Percentiles rank a stretch among this genome's conserved stretches.
Evolutionary conservation across 192 early-diverging fungal species (phyloP).

Genomic region (Podila minutissima): DNA sequence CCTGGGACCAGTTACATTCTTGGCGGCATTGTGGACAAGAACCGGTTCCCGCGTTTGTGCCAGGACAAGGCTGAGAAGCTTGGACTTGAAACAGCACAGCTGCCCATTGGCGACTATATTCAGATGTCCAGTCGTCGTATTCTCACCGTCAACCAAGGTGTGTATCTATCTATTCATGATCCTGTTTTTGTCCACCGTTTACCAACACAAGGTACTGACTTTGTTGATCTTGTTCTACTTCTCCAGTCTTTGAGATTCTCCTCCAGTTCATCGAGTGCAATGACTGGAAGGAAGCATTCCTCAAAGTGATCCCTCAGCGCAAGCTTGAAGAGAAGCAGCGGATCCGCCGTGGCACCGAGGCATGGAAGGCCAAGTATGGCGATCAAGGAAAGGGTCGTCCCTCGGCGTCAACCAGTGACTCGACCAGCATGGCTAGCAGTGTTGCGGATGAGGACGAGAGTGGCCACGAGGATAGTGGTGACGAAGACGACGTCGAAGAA

Average conservation of each 20-base stretch:
- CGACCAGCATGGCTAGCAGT: slow-evolving; percentile 27
- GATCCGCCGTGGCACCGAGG: slow-evolving; percentile 26
- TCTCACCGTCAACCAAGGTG: slow-evolving; percentile 93
- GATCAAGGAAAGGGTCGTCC: background rate
- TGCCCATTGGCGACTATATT: slow-evolving; percentile 91
- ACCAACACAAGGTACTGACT: background rate
- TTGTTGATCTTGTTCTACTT: background rate
- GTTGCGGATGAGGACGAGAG: slow-evolving; percentile 14
- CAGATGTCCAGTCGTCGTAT: slow-evolving; percentile 84
- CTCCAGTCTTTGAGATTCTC: slow-evolving; percentile 89
- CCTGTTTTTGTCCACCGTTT: background rate
- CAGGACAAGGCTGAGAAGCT: slow-evolving; percentile 79
- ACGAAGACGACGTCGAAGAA: slow-evolving; percentile 2
- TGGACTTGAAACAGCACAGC: slow-evolving; percentile 77
- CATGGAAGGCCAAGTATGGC: slow-evolving; percentile 26
- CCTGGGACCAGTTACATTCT: slow-evolving; percentile 86
- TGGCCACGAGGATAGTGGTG: slow-evolving; percentile 1
- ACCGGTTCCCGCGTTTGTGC: slow-evolving; percentile 77
- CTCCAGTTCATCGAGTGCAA: slow-evolving; percentile 74
- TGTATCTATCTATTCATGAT: background rate
- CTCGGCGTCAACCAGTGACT: slow-evolving; percentile 7
- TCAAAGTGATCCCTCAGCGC: slow-evolving; percentile 91
- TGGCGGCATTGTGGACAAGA: slow-evolving; percentile 96
- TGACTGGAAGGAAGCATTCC: slow-evolving; percentile 90
- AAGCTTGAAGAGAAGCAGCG: slow-evolving; percentile 72